Conservation (phyloP, 805 yeast genomes). For the Starmerella floris region DNA sequence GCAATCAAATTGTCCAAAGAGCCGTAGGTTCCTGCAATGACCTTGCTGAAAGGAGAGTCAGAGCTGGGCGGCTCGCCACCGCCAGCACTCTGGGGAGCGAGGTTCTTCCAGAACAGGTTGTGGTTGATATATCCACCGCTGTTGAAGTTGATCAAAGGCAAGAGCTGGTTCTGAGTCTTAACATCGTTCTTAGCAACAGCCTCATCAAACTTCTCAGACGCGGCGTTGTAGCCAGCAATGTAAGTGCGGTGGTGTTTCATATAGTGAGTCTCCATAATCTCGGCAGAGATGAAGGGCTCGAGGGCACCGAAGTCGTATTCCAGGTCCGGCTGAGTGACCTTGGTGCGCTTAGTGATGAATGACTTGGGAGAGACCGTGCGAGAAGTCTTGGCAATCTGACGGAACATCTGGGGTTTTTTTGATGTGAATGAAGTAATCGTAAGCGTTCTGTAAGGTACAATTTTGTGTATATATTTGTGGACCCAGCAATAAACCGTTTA, state of each 20-base stretch:
- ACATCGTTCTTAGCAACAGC: conserved; percentile 49
- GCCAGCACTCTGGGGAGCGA: conserved; percentile 59
- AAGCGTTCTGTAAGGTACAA: too few relatives aligned
- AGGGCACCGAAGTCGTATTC: conserved; percentile 74
- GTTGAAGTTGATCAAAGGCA: conserved; percentile 72
- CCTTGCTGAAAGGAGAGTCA: conserved; percentile 44
- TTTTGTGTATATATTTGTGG: background rate
- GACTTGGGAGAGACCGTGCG: conserved; percentile 6
- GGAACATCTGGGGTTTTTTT: conserved; percentile 6
- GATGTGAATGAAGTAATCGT: too few relatives aligned
- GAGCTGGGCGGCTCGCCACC: conserved; percentile 57
- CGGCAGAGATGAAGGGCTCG: conserved; percentile 76
- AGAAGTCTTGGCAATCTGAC: conserved; percentile 5
- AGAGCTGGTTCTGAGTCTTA: conserved; percentile 44
- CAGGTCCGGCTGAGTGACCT: conserved; percentile 61
- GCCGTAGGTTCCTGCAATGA: conserved; percentile 54
- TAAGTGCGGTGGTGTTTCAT: conserved; percentile 87
- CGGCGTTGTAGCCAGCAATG: conserved; percentile 71
- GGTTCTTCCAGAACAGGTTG: conserved; percentile 72
- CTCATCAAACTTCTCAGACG: conserved; percentile 57
- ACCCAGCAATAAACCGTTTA: background rate
- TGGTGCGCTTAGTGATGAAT: conserved; percentile 10
- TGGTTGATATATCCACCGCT: conserved; percentile 89
- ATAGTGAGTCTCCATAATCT: conserved; percentile 75
- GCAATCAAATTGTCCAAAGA: conserved; percentile 53